Conservation (phyloP, 495 filamentous ascomycete species). For the Xylaria castorea region DNA sequence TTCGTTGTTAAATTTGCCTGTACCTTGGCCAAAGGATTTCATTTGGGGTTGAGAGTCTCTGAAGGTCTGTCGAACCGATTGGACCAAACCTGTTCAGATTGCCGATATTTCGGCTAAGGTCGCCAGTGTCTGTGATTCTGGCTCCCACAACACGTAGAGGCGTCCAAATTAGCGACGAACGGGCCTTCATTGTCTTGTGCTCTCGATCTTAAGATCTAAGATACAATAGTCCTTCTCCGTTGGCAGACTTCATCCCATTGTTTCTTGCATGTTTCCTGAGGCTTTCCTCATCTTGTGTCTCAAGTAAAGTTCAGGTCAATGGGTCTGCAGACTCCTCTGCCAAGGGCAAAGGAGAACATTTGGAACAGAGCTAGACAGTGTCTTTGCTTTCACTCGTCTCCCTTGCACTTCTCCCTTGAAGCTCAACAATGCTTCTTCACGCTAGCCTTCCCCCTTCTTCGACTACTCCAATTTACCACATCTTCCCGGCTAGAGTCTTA, state of each 20-base stretch:
- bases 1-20: neutral
- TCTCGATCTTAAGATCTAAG: constrained; percentile 21
- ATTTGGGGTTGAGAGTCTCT: neutral
- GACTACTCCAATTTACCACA: constrained; percentile 38
- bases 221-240: constrained; percentile 26
- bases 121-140: neutral
- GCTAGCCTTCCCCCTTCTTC: constrained; percentile 25
- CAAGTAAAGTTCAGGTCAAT: constrained; percentile 18
- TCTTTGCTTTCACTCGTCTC: constrained; percentile 29
- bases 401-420: constrained; percentile 24
- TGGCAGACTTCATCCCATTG: constrained; percentile 19
- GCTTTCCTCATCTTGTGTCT: constrained; percentile 19
- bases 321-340: constrained; percentile 8
- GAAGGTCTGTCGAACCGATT: neutral
- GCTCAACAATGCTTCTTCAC: constrained; percentile 31
- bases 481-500: constrained; percentile 35
- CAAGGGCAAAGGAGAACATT: constrained; percentile 18
- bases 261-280: constrained; percentile 23
- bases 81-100: neutral
- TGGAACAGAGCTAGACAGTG: constrained; percentile 31
- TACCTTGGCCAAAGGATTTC: neutral
- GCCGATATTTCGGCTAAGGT: neutral
- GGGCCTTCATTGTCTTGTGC: constrained; percentile 28
- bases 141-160: constrained; percentile 6
- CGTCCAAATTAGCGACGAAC: constrained; percentile 24